Conservation (phyloP, 148 eudicot species). For the Camellia granthamiana region DNA sequence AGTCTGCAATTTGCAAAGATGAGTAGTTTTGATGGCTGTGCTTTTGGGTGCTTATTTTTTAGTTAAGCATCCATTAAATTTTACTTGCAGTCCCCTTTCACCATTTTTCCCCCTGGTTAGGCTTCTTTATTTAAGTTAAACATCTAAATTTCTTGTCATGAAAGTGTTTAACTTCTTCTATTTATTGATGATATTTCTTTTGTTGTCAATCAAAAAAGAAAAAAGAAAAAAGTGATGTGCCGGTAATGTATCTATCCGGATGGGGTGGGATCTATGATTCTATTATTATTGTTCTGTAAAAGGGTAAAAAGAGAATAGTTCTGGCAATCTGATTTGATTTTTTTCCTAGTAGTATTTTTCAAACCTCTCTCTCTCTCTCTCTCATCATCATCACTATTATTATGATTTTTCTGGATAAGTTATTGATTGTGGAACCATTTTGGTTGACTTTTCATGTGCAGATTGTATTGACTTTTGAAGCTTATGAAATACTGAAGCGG, state of each 20-base stretch:
- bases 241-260: not conserved
- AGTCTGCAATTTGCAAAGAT: slow-evolving; percentile 9
- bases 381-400: no score
- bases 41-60: not conserved
- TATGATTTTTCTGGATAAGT: no score
- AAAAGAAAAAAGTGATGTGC: not conserved
- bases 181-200: no score
- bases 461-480: not conserved
- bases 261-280: not conserved
- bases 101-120: no score
- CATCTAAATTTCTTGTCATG: not conserved
- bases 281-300: no score
- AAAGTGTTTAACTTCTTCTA: not conserved
- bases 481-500: not conserved
- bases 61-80: not conserved
- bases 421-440: no score
- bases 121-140: not conserved
- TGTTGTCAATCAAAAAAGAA: no score
- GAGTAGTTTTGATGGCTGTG: not conserved
- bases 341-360: not conserved
- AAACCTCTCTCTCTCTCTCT: not conserved
- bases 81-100: no score
- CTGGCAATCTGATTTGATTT: no score
- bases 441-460: not conserved
- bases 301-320: no score